Evolutionary conservation across 2,329 filamentous ascomycete species (phyloP).

Genomic region (Hymenoscyphus linearis): DNA sequence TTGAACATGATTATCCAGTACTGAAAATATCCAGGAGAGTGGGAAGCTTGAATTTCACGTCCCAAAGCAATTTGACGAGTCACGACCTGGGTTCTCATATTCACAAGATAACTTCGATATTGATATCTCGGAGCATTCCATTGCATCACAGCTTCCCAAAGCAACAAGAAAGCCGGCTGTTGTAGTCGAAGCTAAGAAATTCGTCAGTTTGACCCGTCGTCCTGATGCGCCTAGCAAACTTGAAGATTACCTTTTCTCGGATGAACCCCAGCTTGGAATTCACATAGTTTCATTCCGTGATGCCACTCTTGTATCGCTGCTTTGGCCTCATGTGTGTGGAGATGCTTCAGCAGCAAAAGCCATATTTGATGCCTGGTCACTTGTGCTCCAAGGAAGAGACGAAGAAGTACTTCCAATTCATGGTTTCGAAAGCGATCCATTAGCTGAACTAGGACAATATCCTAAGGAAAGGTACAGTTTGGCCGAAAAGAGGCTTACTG

Average conservation of each 20-base stretch:
- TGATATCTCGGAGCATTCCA: constrained; percentile 36
- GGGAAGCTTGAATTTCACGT: constrained; percentile 37
- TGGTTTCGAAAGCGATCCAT: constrained; percentile 33
- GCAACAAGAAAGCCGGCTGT: constrained; percentile 29
- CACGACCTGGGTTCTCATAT: constrained; percentile 38
- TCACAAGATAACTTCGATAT: constrained; percentile 34
- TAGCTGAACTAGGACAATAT: constrained; percentile 26
- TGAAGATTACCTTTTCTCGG: constrained; percentile 36
- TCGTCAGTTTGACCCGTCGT: constrained; percentile 17
- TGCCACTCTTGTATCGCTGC: constrained; percentile 23
- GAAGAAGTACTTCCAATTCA: constrained; percentile 32
- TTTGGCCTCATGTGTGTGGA: constrained; percentile 42
- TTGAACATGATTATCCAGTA: neutral
- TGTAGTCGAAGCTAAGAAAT: constrained; percentile 18
- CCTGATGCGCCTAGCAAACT: constrained; percentile 29
- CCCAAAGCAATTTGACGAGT: constrained; percentile 32
- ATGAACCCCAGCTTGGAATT: constrained; percentile 35
- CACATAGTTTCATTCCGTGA: neutral
- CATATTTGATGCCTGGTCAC: constrained; percentile 42
- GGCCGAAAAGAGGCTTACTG: constrained; percentile 15
- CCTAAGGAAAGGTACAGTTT: constrained; percentile 29
- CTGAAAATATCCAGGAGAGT: neutral
- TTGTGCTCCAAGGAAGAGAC: constrained; percentile 39
- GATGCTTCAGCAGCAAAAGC: constrained; percentile 40
- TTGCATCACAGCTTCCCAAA: constrained; percentile 35